Evolutionary conservation across 306 rosid species (phyloP).

Genomic region (Castanea mollissima): DNA sequence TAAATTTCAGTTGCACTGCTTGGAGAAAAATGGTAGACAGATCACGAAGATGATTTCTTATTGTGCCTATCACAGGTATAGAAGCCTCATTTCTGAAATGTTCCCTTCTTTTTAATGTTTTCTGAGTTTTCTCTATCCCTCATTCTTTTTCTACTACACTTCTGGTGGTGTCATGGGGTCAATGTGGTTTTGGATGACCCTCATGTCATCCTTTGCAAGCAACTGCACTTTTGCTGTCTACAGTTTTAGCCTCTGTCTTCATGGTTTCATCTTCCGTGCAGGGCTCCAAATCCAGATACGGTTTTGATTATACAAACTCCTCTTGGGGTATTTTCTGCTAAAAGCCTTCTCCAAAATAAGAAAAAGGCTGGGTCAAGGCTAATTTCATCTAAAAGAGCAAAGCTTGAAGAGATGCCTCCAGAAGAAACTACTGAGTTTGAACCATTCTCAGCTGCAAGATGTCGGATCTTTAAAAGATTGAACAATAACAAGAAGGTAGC

Average conservation of each 20-base stretch:
- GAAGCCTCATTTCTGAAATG: slow-evolving; percentile 22
- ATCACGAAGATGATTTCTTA: slow-evolving; percentile 91
- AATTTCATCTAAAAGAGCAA: slow-evolving; percentile 69
- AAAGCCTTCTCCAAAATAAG: slow-evolving; percentile 85
- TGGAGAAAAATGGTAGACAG: slow-evolving; percentile 90
- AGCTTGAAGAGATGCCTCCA: slow-evolving; percentile 52
- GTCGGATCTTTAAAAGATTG: slow-evolving; percentile 73
- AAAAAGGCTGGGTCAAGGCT: slow-evolving; percentile 81
- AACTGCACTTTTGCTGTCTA: neutral
- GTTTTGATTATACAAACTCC: slow-evolving; percentile 96
- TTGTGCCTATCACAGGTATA: slow-evolving; percentile 97
- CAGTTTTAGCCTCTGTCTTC: slow-evolving; percentile 20
- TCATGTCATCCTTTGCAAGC: neutral
- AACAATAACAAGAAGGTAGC: slow-evolving; percentile 76
- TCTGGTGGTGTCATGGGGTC: slow-evolving; percentile 1
- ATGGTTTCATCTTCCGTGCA: slow-evolving; percentile 41
- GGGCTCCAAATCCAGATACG: slow-evolving; percentile 98
- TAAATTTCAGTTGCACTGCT: slow-evolving; percentile 81
- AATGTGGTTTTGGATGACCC: neutral
- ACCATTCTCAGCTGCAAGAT: slow-evolving; percentile 86
- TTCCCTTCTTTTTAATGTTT: neutral
- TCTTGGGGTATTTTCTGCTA: slow-evolving; percentile 81
- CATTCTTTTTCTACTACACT: neutral
- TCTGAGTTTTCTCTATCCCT: slow-evolving; percentile 5
- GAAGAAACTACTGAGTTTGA: slow-evolving; percentile 59